These are phyloP conservation scores for Cladosporium sp. DNA, from an alignment of 2,329 filamentous ascomycete species.

Conservation along the genomic window DNA sequence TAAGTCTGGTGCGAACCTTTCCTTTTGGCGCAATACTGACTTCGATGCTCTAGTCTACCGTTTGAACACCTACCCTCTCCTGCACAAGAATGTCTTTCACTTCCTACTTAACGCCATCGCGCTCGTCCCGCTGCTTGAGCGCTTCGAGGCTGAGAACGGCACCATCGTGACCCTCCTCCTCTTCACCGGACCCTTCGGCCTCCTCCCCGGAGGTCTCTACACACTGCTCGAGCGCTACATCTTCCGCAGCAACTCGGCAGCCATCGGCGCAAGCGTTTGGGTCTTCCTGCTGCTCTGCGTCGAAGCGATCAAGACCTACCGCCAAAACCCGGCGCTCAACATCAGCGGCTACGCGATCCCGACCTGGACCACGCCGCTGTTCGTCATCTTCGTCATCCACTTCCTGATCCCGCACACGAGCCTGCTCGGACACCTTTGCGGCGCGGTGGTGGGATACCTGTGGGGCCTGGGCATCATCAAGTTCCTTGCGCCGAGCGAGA, in stretches of 20 bases:
- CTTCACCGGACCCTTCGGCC: slow-evolving; percentile 64
- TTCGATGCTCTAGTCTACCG: slow-evolving; percentile 64
- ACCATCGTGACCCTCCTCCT: slow-evolving; percentile 81
- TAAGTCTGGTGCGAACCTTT: slow-evolving; percentile 40
- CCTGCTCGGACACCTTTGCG: slow-evolving; percentile 79
- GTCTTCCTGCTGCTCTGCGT: slow-evolving; percentile 80
- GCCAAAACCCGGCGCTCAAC: slow-evolving; percentile 69
- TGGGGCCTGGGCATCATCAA: slow-evolving; percentile 86
- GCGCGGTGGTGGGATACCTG: slow-evolving; percentile 75
- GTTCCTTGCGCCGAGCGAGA: slow-evolving; percentile 83
- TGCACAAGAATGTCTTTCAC: slow-evolving; percentile 78
- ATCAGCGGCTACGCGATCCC: slow-evolving; percentile 66
- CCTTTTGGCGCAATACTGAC: neutral
- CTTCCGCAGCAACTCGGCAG: slow-evolving; percentile 62
- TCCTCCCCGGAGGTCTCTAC: slow-evolving; percentile 74
- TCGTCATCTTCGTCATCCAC: slow-evolving; percentile 65
- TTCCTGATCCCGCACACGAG: slow-evolving; percentile 76
- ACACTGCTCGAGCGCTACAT: slow-evolving; percentile 69
- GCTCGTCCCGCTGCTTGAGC: slow-evolving; percentile 79
- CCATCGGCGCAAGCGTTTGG: slow-evolving; percentile 87
- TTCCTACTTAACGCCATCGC: slow-evolving; percentile 72
- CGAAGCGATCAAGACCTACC: slow-evolving; percentile 81
- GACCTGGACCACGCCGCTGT: slow-evolving; percentile 85
- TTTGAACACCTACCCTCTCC: slow-evolving; percentile 83
- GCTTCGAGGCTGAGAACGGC: slow-evolving; percentile 88